These are phyloP conservation scores for Penicillium sumatraense DNA, from an alignment of 2,329 filamentous ascomycete genomes.

Conservation along the genomic window DNA sequence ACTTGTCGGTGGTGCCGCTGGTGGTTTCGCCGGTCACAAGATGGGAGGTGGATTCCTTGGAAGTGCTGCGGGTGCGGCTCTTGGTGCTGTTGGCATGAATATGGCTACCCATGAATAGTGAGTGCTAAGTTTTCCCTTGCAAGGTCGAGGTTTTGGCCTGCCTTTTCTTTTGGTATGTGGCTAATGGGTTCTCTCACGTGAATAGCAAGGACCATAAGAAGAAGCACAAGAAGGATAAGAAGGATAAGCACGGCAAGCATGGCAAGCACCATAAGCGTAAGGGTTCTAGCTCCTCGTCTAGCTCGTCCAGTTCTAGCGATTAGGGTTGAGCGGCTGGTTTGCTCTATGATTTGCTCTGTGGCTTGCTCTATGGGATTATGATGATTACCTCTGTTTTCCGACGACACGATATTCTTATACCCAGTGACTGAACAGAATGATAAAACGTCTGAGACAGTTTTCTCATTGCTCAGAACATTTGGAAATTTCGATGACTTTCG, in stretches of 20 bases:
- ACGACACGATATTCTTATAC: background rate
- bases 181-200: background rate
- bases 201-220: conserved; percentile 21
- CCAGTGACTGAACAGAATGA: background rate
- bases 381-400: background rate
- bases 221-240: conserved; percentile 17
- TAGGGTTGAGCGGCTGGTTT: background rate
- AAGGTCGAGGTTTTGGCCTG: no score
- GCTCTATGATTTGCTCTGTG: no score
- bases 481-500: background rate
- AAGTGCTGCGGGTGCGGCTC: conserved; percentile 22
- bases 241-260: conserved; percentile 21
- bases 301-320: conserved; percentile 17
- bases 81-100: conserved; percentile 26
- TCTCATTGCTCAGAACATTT: background rate
- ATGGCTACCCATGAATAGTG: conserved; percentile 22
- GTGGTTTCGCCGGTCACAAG: conserved; percentile 25
- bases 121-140: background rate
- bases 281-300: conserved; percentile 14
- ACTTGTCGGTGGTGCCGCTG: conserved; percentile 25
- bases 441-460: background rate
- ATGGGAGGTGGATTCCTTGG: conserved; percentile 20
- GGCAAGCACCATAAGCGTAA: conserved; percentile 23
- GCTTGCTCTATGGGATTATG: background rate
- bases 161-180: background rate